A percentile compares a stretch with the other conserved stretches of the same genome.
phyloP scores from a whole-genome alignment of 129 eudicot species.

The Artemisia tridentata region DNA sequence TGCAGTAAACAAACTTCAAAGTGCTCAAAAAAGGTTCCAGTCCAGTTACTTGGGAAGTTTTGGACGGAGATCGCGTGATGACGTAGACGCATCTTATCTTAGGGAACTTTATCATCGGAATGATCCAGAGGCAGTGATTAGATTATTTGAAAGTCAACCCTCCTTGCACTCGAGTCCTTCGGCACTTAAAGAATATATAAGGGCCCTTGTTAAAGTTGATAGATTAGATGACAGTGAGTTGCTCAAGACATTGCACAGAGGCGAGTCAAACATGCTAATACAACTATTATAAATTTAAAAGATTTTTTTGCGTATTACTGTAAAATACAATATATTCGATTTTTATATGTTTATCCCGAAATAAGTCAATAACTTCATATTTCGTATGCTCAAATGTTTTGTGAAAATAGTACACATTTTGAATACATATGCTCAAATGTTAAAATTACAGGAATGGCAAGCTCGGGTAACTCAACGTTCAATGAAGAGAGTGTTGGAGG shows the following conservation, averaged over 20 bases:
- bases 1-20: slow-evolving; percentile 38
- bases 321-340: too few relatives aligned
- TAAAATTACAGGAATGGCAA: slow-evolving; percentile 47
- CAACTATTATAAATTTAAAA: background rate
- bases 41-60: slow-evolving; percentile 42
- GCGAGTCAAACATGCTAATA: slow-evolving; percentile 35
- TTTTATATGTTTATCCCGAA: too few relatives aligned
- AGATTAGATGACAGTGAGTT: slow-evolving; percentile 81
- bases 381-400: too few relatives aligned
- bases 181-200: slow-evolving; percentile 88
- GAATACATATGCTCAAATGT: too few relatives aligned
- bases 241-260: slow-evolving; percentile 80
- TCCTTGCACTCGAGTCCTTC: slow-evolving; percentile 68
- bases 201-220: slow-evolving; percentile 80
- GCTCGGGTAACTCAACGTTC: slow-evolving; percentile 31
- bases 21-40: slow-evolving; percentile 42
- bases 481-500: slow-evolving; percentile 65
- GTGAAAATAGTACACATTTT: too few relatives aligned
- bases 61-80: slow-evolving; percentile 32
- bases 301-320: too few relatives aligned
- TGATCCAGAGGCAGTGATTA: slow-evolving; percentile 85
- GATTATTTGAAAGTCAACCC: slow-evolving; percentile 81
- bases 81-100: slow-evolving; percentile 54
- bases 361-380: too few relatives aligned
- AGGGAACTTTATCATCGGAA: slow-evolving; percentile 63